A percentile compares a stretch with the other conserved stretches of the same genome.
Conservation (phyloP, 2,329 filamentous ascomycete species). For the Lecanoromycetidae sp. region DNA sequence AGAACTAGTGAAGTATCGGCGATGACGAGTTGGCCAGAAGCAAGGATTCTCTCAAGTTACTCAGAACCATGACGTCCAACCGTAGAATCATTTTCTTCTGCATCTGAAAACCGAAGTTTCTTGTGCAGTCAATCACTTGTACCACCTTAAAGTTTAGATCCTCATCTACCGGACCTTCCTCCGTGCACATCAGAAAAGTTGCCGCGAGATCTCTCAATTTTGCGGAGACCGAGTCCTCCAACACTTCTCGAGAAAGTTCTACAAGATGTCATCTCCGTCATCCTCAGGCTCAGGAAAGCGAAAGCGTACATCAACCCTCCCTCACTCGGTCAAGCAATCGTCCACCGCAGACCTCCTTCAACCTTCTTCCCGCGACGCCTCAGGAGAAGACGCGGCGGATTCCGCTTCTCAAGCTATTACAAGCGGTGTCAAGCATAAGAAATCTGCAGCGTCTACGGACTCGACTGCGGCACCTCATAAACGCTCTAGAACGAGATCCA, state of each 20-base stretch:
- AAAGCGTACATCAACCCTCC: conserved; percentile 56
- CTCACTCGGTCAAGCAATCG: conserved; percentile 37
- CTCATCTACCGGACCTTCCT: background rate
- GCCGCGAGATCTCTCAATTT: too few species aligned
- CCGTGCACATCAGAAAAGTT: too few species aligned
- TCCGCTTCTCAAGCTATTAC: conserved; percentile 50
- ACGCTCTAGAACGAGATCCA: conserved; percentile 53
- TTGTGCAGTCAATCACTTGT: too few species aligned
- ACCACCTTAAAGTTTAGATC: background rate
- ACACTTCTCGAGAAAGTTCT: too few species aligned
- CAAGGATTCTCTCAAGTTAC: too few species aligned
- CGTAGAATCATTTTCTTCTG: background rate
- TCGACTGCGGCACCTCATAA: conserved; percentile 54
- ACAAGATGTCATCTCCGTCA: conserved; percentile 48
- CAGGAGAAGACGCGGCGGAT: conserved; percentile 68
- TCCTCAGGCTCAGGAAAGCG: conserved; percentile 54
- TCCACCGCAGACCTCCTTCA: conserved; percentile 50
- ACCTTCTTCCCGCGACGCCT: conserved; percentile 69
- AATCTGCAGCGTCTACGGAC: conserved; percentile 37
- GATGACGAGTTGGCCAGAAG: conserved; percentile 6
- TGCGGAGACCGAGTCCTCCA: too few species aligned
- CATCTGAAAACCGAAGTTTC: too few species aligned
- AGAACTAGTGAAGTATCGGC: background rate
- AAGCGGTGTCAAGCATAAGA: conserved; percentile 44
- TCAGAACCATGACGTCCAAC: too few species aligned